Evolutionary conservation across 2,329 filamentous ascomycete species (phyloP).

Genomic region (Sodiomyces alkalinus): DNA sequence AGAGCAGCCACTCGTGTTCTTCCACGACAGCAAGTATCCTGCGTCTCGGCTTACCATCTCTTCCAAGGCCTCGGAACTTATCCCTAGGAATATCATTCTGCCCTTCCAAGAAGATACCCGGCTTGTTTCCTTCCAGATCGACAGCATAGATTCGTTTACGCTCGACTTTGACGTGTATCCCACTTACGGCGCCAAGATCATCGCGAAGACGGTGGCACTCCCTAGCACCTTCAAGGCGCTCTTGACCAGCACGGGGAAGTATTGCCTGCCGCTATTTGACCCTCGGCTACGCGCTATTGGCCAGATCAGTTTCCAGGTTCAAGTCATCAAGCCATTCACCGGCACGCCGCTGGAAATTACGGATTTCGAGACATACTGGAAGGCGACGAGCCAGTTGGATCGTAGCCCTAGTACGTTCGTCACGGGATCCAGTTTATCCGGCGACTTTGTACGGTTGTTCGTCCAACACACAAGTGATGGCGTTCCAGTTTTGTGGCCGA

Average conservation of each 20-base stretch:
- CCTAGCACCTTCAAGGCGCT: constrained; percentile 71
- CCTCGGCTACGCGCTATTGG: constrained; percentile 83
- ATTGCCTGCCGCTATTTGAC: constrained; percentile 83
- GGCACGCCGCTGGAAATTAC: constrained; percentile 91
- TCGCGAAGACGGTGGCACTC: constrained; percentile 86
- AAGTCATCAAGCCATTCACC: constrained; percentile 91
- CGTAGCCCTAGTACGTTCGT: constrained; percentile 75
- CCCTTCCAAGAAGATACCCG: constrained; percentile 94
- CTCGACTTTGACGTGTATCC: constrained; percentile 97
- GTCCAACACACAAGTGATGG: constrained; percentile 85
- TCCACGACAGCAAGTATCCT: constrained; percentile 92
- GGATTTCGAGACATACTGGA: constrained; percentile 98
- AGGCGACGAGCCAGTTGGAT: constrained; percentile 87
- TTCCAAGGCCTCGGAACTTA: constrained; percentile 88
- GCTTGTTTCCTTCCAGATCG: constrained; percentile 88
- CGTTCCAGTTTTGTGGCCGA: constrained; percentile 73
- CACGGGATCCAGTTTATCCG: constrained; percentile 86
- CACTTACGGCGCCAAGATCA: constrained; percentile 93
- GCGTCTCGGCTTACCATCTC: constrained; percentile 91
- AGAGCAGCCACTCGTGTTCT: constrained; percentile 75
- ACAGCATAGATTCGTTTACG: constrained; percentile 81
- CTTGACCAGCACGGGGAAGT: constrained; percentile 60
- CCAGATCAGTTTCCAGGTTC: constrained; percentile 83
- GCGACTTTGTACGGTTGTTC: constrained; percentile 86
- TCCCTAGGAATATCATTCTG: constrained; percentile 88